phyloP scores from a whole-genome alignment of 1,139 yeast genomes.

The Protomyces inouyei region DNA sequence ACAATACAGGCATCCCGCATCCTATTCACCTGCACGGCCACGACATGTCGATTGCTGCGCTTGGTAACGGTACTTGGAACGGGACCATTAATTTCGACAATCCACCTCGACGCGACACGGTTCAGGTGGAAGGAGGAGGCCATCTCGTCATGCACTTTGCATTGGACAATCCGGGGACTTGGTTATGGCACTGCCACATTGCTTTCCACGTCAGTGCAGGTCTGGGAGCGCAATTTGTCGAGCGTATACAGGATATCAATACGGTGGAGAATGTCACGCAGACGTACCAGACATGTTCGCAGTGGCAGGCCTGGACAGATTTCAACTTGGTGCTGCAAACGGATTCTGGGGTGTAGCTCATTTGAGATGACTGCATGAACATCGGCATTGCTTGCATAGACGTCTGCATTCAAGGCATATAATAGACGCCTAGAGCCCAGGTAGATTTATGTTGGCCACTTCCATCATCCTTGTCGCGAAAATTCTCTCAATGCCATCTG shows the following conservation, averaged over 20 bases:
- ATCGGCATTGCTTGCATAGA: too few relatives aligned
- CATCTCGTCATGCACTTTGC: slow-evolving; percentile 57
- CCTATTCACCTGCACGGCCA: slow-evolving; percentile 58
- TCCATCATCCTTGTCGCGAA: too few relatives aligned
- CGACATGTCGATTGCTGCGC: slow-evolving; percentile 51
- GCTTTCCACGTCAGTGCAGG: not conserved
- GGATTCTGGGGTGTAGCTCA: not conserved
- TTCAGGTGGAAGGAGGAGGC: slow-evolving; percentile 57
- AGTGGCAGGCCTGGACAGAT: not conserved
- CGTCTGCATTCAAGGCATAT: too few relatives aligned
- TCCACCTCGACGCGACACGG: slow-evolving; percentile 64
- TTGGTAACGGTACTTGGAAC: slow-evolving; percentile 51
- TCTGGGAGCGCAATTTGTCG: not conserved
- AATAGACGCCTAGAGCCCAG: too few relatives aligned
- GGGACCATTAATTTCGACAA: slow-evolving; percentile 53
- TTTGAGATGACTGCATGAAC: too few relatives aligned
- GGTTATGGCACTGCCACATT: slow-evolving; percentile 50
- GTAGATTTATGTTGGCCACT: too few relatives aligned
- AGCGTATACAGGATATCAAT: not conserved
- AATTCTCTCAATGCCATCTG: too few relatives aligned
- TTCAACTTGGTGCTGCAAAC: not conserved
- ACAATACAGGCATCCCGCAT: slow-evolving; percentile 41
- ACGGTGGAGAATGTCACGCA: not conserved
- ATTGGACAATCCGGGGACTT: slow-evolving; percentile 75
- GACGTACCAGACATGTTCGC: not conserved